A percentile compares a stretch with the other conserved stretches of the same genome.
phyloP scores from a whole-genome alignment of 139 green algal genomes.

The Trebouxia sp. region DNA sequence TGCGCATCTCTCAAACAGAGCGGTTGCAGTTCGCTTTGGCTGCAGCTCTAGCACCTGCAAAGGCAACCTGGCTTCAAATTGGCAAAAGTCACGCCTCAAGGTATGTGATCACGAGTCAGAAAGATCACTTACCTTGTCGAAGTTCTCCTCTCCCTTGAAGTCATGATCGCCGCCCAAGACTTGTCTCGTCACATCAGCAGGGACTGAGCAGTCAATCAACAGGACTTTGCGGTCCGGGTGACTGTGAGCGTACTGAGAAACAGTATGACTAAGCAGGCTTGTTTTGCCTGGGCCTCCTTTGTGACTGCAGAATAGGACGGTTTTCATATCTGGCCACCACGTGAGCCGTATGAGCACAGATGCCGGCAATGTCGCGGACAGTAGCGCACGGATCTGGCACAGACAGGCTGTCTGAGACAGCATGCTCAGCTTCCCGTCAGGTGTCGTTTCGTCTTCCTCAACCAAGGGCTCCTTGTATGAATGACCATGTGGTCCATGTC shows the following conservation, averaged over 20 bases:
- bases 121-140: background rate
- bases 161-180: background rate
- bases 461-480: no score
- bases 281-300: conserved; percentile 13
- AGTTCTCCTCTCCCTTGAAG: conserved; percentile 7
- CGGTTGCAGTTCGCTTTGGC: background rate
- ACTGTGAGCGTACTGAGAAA: background rate
- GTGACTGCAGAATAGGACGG: conserved; percentile 3
- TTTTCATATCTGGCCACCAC: conserved; percentile 33
- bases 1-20: background rate
- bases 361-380: no score
- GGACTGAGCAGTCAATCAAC: conserved; percentile 13
- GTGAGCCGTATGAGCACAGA: no score
- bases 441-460: background rate
- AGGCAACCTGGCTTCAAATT: no score
- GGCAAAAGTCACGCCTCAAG: background rate
- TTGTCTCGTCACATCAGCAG: background rate
- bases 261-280: background rate
- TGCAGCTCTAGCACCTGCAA: conserved; percentile 4
- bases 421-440: background rate
- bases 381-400: no score
- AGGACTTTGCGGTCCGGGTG: conserved; percentile 7
- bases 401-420: background rate
- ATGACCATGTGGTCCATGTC: no score
- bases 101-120: background rate